Evolutionary conservation across 176 grass and related monocot species (phyloP).

Genomic region (Poa pratensis): DNA sequence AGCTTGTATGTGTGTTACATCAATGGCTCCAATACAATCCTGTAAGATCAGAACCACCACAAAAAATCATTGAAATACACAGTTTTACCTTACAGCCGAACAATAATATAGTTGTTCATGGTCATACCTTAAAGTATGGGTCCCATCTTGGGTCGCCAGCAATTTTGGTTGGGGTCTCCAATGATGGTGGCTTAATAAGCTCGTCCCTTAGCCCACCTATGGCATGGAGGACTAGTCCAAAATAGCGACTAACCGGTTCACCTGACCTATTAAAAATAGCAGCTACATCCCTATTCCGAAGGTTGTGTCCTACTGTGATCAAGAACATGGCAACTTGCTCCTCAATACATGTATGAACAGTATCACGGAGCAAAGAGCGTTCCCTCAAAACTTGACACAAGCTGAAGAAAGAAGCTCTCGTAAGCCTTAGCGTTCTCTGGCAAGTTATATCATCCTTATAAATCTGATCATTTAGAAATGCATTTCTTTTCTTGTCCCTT

Average conservation of each 20-base stretch:
- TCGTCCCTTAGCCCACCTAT: constrained; percentile 9
- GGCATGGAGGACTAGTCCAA: constrained; percentile 20
- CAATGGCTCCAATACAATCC: constrained; percentile 21
- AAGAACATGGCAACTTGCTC: constrained; percentile 40
- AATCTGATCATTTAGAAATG: constrained; percentile 18
- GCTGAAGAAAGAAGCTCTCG: constrained; percentile 12
- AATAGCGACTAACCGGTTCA: constrained; percentile 32
- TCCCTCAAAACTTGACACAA: constrained; percentile 24
- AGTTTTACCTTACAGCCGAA: not conserved
- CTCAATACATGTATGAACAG: constrained; percentile 31
- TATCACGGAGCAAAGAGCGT: constrained; percentile 29
- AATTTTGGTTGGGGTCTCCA: constrained; percentile 37
- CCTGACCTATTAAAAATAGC: constrained; percentile 26
- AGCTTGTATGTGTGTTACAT: not conserved
- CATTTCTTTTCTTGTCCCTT: constrained; percentile 13
- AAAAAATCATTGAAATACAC: not conserved
- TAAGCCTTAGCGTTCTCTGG: constrained; percentile 5
- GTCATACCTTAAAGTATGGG: constrained; percentile 25
- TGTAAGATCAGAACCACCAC: not conserved
- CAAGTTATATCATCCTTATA: constrained; percentile 28
- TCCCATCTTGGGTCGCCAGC: not conserved
- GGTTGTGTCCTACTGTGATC: constrained; percentile 28
- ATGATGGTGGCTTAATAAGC: constrained; percentile 26
- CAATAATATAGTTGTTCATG: not conserved
- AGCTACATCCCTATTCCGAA: constrained; percentile 8